phyloP scores from a whole-genome alignment of 1,139 yeast species.

The Ogataea hybrid region DNA sequence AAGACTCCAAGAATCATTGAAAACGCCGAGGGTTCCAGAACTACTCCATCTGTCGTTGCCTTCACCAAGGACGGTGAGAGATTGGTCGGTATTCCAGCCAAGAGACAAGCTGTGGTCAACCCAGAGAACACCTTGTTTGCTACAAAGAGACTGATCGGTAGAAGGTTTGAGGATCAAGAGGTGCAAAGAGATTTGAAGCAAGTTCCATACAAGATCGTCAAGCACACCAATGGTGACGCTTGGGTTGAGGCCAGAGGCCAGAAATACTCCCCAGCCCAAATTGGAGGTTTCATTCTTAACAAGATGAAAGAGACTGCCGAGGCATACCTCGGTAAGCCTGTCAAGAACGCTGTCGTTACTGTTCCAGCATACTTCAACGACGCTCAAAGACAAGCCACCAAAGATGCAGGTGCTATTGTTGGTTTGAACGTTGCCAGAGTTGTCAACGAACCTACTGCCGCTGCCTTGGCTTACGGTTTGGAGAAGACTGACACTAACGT shows the following conservation, averaged over 20 bases:
- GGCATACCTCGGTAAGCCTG: slow-evolving; percentile 79
- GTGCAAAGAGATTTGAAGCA: slow-evolving; percentile 96
- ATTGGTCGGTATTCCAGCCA: slow-evolving; percentile 97
- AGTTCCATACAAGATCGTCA: slow-evolving; percentile 96
- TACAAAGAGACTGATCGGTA: slow-evolving; percentile 97
- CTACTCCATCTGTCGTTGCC: slow-evolving; percentile 98
- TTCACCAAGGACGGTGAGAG: slow-evolving; percentile 96
- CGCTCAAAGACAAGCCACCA: slow-evolving; percentile 98
- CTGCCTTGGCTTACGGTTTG: slow-evolving; percentile 96
- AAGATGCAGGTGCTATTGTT: slow-evolving; percentile 97
- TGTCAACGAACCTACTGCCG: slow-evolving; percentile 99
- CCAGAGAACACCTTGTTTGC: slow-evolving; percentile 97
- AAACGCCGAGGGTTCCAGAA: slow-evolving; percentile 98
- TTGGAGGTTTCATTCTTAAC: slow-evolving; percentile 95
- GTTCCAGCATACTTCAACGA: slow-evolving; percentile 98
- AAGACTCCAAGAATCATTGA: slow-evolving; percentile 94
- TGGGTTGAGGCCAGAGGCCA: slow-evolving; percentile 98
- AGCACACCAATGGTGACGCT: slow-evolving; percentile 97
- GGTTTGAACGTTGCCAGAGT: slow-evolving; percentile 96
- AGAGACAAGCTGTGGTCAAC: slow-evolving; percentile 98
- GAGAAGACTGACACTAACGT: slow-evolving; percentile 77
- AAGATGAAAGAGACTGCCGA: slow-evolving; percentile 98
- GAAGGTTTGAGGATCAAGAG: slow-evolving; percentile 94
- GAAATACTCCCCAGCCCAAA: slow-evolving; percentile 93
- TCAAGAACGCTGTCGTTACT: slow-evolving; percentile 90